These are phyloP conservation scores for Coemansia sp. DNA, from an alignment of 192 early-diverging fungal species.

Conservation along the genomic window DNA sequence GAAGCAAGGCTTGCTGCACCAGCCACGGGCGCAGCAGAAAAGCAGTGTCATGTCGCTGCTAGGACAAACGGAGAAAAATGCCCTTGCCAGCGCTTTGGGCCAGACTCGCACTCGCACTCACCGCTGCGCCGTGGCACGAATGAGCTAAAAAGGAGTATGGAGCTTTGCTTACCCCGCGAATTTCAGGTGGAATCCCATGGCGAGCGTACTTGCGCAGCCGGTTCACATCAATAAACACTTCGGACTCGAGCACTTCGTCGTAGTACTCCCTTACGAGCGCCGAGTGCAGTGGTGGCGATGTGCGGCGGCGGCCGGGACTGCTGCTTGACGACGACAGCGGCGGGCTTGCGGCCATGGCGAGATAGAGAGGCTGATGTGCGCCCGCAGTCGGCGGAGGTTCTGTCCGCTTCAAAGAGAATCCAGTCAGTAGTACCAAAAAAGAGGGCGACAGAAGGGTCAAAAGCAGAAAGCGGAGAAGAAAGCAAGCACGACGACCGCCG, in stretches of 20 bases:
- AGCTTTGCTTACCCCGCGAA: slow-evolving; percentile 58
- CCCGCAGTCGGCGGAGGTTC: slow-evolving; percentile 3
- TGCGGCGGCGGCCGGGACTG: slow-evolving; percentile 39
- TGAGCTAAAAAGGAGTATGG: background rate
- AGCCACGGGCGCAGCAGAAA: too few relatives aligned
- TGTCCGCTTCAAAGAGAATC: background rate
- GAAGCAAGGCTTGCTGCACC: too few relatives aligned
- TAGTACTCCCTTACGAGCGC: slow-evolving; percentile 57
- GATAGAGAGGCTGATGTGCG: background rate
- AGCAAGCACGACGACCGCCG: background rate
- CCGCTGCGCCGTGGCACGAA: too few relatives aligned
- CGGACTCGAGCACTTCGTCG: slow-evolving; percentile 72
- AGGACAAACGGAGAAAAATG: too few relatives aligned
- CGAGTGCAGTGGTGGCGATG: slow-evolving; percentile 52
- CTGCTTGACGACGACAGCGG: slow-evolving; percentile 50
- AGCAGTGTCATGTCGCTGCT: too few relatives aligned
- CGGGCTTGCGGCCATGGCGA: slow-evolving; percentile 32
- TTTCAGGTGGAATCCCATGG: slow-evolving; percentile 78
- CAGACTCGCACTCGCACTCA: slow-evolving; percentile 21
- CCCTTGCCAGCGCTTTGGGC: background rate
- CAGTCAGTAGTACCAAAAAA: background rate
- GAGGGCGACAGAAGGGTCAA: background rate
- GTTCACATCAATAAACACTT: slow-evolving; percentile 80
- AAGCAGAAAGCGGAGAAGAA: background rate
- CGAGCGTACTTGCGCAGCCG: slow-evolving; percentile 68